Conservation (phyloP, 441 rosid genomes). For the Syzygium syzygioides region DNA sequence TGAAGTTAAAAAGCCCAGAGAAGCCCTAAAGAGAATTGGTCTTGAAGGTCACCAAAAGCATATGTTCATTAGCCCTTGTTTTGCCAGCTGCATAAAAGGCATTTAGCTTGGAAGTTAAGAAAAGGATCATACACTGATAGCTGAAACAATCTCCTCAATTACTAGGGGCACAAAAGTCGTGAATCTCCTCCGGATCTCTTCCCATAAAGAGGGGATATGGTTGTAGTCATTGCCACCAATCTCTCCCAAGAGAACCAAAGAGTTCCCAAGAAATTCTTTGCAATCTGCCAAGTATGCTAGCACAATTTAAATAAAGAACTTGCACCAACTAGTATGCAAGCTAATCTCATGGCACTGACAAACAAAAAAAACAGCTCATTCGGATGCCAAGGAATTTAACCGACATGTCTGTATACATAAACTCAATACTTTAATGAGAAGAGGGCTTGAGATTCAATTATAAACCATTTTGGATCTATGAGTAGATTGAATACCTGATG, state of each 20-base stretch:
- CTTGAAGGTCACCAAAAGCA: too few species aligned
- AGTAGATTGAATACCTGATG: background rate
- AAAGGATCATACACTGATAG: conserved; percentile 19
- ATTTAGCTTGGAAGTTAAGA: background rate
- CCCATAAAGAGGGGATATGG: conserved; percentile 20
- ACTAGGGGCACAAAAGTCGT: conserved; percentile 28
- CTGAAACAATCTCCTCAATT: conserved; percentile 23
- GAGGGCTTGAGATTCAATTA: background rate
- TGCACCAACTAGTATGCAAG: background rate
- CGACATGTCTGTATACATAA: background rate
- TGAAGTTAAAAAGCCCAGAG: background rate
- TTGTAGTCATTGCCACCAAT: conserved; percentile 53
- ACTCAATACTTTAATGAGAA: background rate
- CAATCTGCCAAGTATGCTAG: conserved; percentile 19
- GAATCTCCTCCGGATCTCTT: conserved; percentile 10
- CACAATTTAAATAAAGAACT: background rate
- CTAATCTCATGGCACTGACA: background rate
- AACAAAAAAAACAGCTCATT: background rate
- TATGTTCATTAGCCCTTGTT: too few species aligned
- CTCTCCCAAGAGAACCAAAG: conserved; percentile 46
- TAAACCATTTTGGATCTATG: background rate
- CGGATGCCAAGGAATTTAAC: background rate
- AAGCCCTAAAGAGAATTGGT: background rate
- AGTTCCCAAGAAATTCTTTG: conserved; percentile 16
- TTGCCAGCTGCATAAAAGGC: background rate